Percentiles rank a stretch among this genome's conserved stretches.
Evolutionary conservation across 176 grass and related monocot genomes (phyloP).

Genomic region (Neostapfia colusana): DNA sequence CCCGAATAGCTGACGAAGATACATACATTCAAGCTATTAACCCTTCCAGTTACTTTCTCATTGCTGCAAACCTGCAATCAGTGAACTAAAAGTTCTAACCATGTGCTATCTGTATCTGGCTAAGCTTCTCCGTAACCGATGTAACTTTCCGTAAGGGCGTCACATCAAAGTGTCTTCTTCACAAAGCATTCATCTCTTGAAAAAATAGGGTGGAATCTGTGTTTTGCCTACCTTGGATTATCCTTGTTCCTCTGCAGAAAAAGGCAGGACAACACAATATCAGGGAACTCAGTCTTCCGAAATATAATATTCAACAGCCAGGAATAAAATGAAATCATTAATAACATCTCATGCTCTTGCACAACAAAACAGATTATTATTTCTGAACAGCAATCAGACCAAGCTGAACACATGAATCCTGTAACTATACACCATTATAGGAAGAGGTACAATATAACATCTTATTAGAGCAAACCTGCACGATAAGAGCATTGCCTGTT

Average conservation of each 20-base stretch:
- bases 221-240: constrained; percentile 14
- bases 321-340: not conserved
- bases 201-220: constrained; percentile 26
- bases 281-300: not conserved
- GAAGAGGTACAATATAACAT: constrained; percentile 7
- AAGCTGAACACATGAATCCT: not conserved
- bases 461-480: not conserved
- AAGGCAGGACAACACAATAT: constrained; percentile 20
- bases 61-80: constrained; percentile 36
- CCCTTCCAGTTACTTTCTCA: not conserved
- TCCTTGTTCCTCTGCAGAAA: constrained; percentile 42
- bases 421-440: not conserved
- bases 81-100: constrained; percentile 41
- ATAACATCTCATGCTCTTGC: not conserved
- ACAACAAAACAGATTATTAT: not conserved
- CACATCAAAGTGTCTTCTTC: constrained; percentile 40
- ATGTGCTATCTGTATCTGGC: constrained; percentile 48
- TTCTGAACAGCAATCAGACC: not conserved
- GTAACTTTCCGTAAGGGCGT: constrained; percentile 39
- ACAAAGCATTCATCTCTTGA: constrained; percentile 16
- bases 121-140: constrained; percentile 40
- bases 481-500: constrained; percentile 19
- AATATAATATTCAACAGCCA: not conserved
- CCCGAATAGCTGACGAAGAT: not conserved
- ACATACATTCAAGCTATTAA: constrained; percentile 21